phyloP scores from a whole-genome alignment of 2,329 filamentous ascomycete genomes.

The Hymenoscyphus repandus region DNA sequence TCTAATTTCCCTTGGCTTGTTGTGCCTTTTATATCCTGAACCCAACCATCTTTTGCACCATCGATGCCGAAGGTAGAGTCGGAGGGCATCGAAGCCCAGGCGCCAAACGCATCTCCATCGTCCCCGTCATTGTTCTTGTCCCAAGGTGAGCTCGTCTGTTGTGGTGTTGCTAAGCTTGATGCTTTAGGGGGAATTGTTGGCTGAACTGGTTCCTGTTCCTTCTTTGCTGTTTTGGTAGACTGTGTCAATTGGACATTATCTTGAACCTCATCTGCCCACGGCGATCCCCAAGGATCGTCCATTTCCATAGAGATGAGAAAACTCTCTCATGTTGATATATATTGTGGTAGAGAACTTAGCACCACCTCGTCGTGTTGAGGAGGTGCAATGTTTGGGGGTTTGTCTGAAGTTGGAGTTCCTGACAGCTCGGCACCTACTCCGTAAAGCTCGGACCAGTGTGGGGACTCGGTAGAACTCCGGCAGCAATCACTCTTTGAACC shows the following conservation, averaged over 20 bases:
- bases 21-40: slow-evolving; percentile 1
- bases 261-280: slow-evolving; percentile 33
- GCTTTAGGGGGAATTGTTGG: slow-evolving; percentile 17
- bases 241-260: slow-evolving; percentile 25
- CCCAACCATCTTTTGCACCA: slow-evolving; percentile 14
- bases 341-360: slow-evolving; percentile 9
- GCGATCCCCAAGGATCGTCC: slow-evolving; percentile 36
- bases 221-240: slow-evolving; percentile 11
- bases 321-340: slow-evolving; percentile 30
- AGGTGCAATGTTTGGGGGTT: slow-evolving; percentile 8
- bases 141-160: slow-evolving; percentile 18
- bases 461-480: not conserved
- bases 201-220: slow-evolving; percentile 4
- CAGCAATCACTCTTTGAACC: no score
- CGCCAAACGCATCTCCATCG: slow-evolving; percentile 18
- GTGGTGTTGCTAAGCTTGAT: slow-evolving; percentile 16
- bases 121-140: slow-evolving; percentile 17
- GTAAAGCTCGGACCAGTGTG: not conserved
- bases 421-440: not conserved
- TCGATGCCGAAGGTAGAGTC: slow-evolving; percentile 15
- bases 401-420: slow-evolving; percentile 8
- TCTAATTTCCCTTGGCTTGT: not conserved
- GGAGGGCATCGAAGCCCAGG: slow-evolving; percentile 22
- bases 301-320: slow-evolving; percentile 26
- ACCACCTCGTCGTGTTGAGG: slow-evolving; percentile 3